A percentile compares a stretch with the other conserved stretches of the same genome.
Conservation (phyloP, 2,329 filamentous ascomycete species). For the Talaromyces amestolkiae region DNA sequence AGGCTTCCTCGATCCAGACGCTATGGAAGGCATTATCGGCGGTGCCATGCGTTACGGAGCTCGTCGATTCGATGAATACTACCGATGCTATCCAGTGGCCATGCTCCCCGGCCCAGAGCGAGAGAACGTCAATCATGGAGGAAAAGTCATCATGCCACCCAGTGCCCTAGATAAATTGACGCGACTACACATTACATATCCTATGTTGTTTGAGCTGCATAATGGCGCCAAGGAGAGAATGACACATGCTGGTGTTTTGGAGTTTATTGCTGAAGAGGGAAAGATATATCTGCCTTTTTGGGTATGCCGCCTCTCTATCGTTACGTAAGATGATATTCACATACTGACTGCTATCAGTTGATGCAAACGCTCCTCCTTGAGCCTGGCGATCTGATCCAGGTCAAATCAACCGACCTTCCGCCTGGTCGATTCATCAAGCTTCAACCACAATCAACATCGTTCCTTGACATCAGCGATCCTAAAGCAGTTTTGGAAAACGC, state of each 20-base stretch:
- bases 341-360: slow-evolving; percentile 58
- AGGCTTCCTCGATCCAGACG: slow-evolving; percentile 54
- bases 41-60: slow-evolving; percentile 52
- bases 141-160: slow-evolving; percentile 96
- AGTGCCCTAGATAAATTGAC: slow-evolving; percentile 97
- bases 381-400: slow-evolving; percentile 88
- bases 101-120: slow-evolving; percentile 92
- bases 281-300: slow-evolving; percentile 94
- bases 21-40: slow-evolving; percentile 54
- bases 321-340: neutral
- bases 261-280: slow-evolving; percentile 97
- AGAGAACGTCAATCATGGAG: slow-evolving; percentile 88
- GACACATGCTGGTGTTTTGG: slow-evolving; percentile 90
- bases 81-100: slow-evolving; percentile 90
- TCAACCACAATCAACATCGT: slow-evolving; percentile 87
- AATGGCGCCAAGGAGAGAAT: slow-evolving; percentile 78
- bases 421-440: slow-evolving; percentile 92
- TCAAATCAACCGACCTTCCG: slow-evolving; percentile 90
- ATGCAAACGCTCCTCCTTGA: slow-evolving; percentile 90
- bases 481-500: slow-evolving; percentile 96
- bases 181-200: slow-evolving; percentile 92
- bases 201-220: slow-evolving; percentile 92
- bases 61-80: slow-evolving; percentile 96
- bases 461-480: slow-evolving; percentile 94
- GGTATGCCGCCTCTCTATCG: slow-evolving; percentile 52